A percentile compares a stretch with the other conserved stretches of the same genome.
phyloP scores from a whole-genome alignment of 176 grass and related monocot genomes.

The Saccharum officinarum region DNA sequence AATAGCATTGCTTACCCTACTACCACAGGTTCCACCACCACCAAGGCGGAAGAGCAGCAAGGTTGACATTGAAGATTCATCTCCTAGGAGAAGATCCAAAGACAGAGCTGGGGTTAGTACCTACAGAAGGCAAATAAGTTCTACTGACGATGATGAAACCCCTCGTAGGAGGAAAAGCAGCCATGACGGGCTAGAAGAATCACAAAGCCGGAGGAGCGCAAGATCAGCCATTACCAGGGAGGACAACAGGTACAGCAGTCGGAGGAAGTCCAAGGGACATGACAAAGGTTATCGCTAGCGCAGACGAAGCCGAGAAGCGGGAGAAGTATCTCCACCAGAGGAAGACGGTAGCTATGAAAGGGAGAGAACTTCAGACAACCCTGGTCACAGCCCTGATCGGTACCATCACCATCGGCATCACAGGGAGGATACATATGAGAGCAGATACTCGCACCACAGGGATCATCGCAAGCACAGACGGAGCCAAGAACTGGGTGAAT shows the following conservation, averaged over 20 bases:
- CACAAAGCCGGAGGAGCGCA: slow-evolving; percentile 25
- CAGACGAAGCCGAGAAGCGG: slow-evolving; percentile 20
- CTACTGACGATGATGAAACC: slow-evolving; percentile 24
- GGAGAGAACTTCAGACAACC: slow-evolving; percentile 30
- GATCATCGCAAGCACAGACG: slow-evolving; percentile 25
- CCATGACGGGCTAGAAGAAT: slow-evolving; percentile 33
- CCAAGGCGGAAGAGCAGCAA: slow-evolving; percentile 44
- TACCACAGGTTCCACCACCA: slow-evolving; percentile 61
- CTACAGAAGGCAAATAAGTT: slow-evolving; percentile 39
- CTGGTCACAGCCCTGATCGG: slow-evolving; percentile 8
- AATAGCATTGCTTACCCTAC: not conserved
- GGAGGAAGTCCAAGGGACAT: slow-evolving; percentile 13
- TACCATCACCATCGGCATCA: slow-evolving; percentile 25
- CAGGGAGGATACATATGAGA: slow-evolving; percentile 22
- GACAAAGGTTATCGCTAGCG: not conserved
- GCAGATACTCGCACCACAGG: slow-evolving; percentile 23
- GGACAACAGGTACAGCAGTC: slow-evolving; percentile 36
- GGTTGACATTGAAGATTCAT: slow-evolving; percentile 51
- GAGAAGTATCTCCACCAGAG: slow-evolving; percentile 41
- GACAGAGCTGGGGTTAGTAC: slow-evolving; percentile 28
- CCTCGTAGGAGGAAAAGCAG: slow-evolving; percentile 25
- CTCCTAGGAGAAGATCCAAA: slow-evolving; percentile 38
- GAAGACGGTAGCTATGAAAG: slow-evolving; percentile 41
- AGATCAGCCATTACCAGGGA: slow-evolving; percentile 39
- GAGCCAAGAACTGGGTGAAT: slow-evolving; percentile 16